Conservation (phyloP, 371 early-diverging fungal genomes). For the Apophysomyces variabilis region DNA sequence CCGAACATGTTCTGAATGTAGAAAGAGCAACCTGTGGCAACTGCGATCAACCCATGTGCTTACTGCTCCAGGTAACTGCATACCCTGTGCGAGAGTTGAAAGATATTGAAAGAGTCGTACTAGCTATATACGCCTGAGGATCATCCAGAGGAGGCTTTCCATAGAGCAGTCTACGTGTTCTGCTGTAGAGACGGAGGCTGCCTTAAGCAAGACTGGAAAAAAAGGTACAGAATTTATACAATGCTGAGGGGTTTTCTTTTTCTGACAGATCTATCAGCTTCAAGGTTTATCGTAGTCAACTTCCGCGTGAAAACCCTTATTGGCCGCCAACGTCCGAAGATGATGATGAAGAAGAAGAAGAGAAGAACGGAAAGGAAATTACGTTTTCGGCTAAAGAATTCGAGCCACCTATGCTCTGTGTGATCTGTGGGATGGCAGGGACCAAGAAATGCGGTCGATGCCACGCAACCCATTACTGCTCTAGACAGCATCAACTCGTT, state of each 20-base stretch:
- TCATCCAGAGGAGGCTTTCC: constrained; percentile 83
- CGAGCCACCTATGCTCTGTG: constrained; percentile 39
- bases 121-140: constrained; percentile 95
- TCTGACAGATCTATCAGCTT: constrained; percentile 59
- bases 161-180: constrained; percentile 89
- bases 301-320: constrained; percentile 81
- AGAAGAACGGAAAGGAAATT: constrained; percentile 20
- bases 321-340: constrained; percentile 56
- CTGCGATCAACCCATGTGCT: constrained; percentile 80
- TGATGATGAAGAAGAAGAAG: constrained; percentile 42
- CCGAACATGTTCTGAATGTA: constrained; percentile 63
- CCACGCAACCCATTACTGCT: constrained; percentile 76
- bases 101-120: not conserved
- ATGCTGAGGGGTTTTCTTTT: not conserved
- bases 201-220: constrained; percentile 63
- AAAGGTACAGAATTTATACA: constrained; percentile 31
- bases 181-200: constrained; percentile 89
- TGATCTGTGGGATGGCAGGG: constrained; percentile 81
- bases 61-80: constrained; percentile 80
- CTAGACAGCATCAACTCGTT: constrained; percentile 80
- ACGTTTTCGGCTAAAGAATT: constrained; percentile 41
- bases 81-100: too few relatives aligned
- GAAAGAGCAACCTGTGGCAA: constrained; percentile 74
- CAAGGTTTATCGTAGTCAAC: constrained; percentile 83
- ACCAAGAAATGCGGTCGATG: constrained; percentile 83